phyloP scores from a whole-genome alignment of 352 stramenopile species.

The Phytophthora ohioensis region DNA sequence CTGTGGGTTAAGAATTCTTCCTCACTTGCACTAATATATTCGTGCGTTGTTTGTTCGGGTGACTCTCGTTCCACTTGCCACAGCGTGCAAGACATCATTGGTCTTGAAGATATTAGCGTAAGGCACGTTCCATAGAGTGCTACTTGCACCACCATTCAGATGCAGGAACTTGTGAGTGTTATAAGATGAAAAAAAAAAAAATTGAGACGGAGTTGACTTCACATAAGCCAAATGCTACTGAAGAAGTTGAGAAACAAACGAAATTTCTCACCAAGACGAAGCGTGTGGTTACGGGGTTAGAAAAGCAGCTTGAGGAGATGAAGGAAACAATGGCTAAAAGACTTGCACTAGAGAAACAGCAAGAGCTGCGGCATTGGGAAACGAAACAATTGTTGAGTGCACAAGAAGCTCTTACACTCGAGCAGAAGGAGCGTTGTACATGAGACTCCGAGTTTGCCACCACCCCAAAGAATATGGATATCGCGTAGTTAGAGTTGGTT shows the following conservation, averaged over 20 bases:
- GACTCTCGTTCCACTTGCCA: too few species aligned
- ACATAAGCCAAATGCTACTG: slow-evolving; percentile 19
- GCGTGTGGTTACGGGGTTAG: slow-evolving; percentile 43
- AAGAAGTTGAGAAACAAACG: slow-evolving; percentile 14
- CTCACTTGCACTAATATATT: too few species aligned
- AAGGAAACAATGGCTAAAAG: slow-evolving; percentile 49
- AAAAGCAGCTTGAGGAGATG: slow-evolving; percentile 56
- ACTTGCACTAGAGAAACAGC: slow-evolving; percentile 47
- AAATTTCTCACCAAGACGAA: slow-evolving; percentile 29
- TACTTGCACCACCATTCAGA: slow-evolving; percentile 53
- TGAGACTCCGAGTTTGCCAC: too few species aligned
- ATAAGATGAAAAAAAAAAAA: slow-evolving; percentile 55
- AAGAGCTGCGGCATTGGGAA: slow-evolving; percentile 52
- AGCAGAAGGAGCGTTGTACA: slow-evolving; percentile 57
- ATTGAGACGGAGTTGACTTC: slow-evolving; percentile 50
- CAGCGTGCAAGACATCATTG: too few species aligned
- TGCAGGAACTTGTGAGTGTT: slow-evolving; percentile 72
- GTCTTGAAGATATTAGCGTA: too few species aligned
- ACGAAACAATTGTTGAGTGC: slow-evolving; percentile 38
- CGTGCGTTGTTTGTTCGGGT: too few species aligned
- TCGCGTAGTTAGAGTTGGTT: too few species aligned
- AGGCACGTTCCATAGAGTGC: neutral
- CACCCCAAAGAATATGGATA: too few species aligned
- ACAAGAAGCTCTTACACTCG: slow-evolving; percentile 45
- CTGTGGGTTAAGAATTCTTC: too few species aligned